These are phyloP conservation scores for Aurifilum marmelostoma DNA, from an alignment of 2,329 filamentous ascomycete species.

Conservation along the genomic window DNA sequence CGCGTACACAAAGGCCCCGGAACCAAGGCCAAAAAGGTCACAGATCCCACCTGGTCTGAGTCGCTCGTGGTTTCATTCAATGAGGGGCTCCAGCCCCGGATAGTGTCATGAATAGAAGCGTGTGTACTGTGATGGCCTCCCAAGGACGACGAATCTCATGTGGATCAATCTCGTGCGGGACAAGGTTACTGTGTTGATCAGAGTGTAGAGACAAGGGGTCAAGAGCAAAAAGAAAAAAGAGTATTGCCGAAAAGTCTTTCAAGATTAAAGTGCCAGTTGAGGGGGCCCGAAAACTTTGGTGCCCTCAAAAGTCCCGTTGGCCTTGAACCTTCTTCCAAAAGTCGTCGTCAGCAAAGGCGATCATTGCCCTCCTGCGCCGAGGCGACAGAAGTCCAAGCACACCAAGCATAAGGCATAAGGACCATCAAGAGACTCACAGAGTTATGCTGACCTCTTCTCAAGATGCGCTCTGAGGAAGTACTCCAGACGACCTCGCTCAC, in stretches of 20 bases:
- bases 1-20: no score
- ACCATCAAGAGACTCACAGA: background rate
- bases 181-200: background rate
- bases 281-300: background rate
- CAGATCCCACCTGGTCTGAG: background rate
- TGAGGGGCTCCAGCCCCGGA: background rate
- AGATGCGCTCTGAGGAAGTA: background rate
- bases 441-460: background rate
- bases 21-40: background rate
- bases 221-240: background rate
- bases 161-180: background rate
- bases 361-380: background rate
- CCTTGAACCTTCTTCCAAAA: background rate
- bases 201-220: background rate
- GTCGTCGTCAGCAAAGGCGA: background rate
- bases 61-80: background rate
- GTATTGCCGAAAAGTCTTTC: no score
- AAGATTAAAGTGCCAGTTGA: background rate
- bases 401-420: background rate
- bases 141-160: background rate
- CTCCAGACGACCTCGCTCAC: background rate
- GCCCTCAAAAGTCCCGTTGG: background rate
- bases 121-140: background rate
- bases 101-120: background rate
- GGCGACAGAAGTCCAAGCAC: background rate